A percentile compares a stretch with the other conserved stretches of the same genome.
These are phyloP conservation scores for Amanita rubescens DNA, from an alignment of 768 basidiomycete species.

Conservation along the genomic window DNA sequence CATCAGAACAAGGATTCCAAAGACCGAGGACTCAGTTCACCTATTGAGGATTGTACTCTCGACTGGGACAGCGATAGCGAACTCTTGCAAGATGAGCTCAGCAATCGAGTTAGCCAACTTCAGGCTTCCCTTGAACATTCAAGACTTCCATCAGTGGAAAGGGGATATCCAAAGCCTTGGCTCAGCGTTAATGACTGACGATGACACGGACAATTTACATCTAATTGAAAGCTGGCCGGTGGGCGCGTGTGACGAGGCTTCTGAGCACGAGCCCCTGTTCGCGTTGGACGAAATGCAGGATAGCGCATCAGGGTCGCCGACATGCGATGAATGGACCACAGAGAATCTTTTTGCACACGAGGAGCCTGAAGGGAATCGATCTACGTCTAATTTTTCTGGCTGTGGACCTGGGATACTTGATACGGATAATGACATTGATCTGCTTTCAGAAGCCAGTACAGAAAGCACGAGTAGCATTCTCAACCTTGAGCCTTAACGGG, in stretches of 20 bases:
- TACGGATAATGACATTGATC: not conserved
- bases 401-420: not conserved
- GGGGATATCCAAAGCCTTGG: not conserved
- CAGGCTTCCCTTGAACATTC: too few species aligned
- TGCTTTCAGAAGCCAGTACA: not conserved
- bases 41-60: not conserved
- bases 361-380: not conserved
- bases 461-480: not conserved
- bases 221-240: not conserved
- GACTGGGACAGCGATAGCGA: not conserved
- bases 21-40: not conserved
- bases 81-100: not conserved
- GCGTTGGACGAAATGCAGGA: not conserved
- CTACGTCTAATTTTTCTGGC: too few species aligned
- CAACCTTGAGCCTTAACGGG: not conserved
- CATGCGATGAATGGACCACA: not conserved
- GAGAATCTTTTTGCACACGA: constrained; percentile 3
- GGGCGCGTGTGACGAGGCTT: not conserved
- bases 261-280: not conserved
- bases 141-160: not conserved
- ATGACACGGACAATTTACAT: not conserved
- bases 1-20: not conserved
- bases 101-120: not conserved
- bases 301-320: not conserved
- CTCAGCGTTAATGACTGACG: not conserved